phyloP scores from a whole-genome alignment of 768 basidiomycete genomes.

The Collybia sp. region DNA sequence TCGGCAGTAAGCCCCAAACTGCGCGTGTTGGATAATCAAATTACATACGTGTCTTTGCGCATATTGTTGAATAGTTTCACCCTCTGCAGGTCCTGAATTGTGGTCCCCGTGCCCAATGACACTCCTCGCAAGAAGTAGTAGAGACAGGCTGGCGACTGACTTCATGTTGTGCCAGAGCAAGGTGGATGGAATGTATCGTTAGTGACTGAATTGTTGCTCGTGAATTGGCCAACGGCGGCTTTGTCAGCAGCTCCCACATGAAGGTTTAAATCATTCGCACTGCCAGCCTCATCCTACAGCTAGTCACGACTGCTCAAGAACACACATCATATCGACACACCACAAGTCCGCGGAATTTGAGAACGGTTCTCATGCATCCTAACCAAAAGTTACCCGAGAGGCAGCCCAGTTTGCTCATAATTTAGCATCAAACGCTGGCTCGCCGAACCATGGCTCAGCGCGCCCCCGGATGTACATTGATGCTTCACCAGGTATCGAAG shows the following conservation, averaged over 20 bases:
- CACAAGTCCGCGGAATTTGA: too few relatives aligned
- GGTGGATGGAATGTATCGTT: slow-evolving; percentile 1
- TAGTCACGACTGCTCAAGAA: too few relatives aligned
- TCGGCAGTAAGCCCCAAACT: slow-evolving; percentile 10
- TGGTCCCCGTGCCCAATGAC: slow-evolving; percentile 58
- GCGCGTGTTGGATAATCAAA: slow-evolving; percentile 7
- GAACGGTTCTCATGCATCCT: too few relatives aligned
- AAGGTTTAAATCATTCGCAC: slow-evolving; percentile 5
- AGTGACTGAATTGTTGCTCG: slow-evolving; percentile 16
- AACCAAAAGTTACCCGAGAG: too few relatives aligned
- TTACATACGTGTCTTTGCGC: slow-evolving; percentile 84
- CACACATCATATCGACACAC: too few relatives aligned
- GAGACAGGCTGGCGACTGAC: slow-evolving; percentile 36
- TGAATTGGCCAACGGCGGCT: slow-evolving; percentile 3
- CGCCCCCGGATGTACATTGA: too few relatives aligned
- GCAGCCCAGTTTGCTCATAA: too few relatives aligned
- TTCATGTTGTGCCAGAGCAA: slow-evolving; percentile 34
- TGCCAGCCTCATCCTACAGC: too few relatives aligned
- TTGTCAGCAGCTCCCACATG: slow-evolving; percentile 7
- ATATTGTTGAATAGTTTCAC: slow-evolving; percentile 76
- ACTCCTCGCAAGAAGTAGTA: slow-evolving; percentile 27
- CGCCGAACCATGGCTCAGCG: too few relatives aligned
- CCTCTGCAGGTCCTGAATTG: slow-evolving; percentile 39
- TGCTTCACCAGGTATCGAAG: too few relatives aligned
- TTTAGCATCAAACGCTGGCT: too few relatives aligned